These are phyloP conservation scores for Violaceomyces palustris DNA, from an alignment of 1,284 basidiomycete species.

Conservation along the genomic window DNA sequence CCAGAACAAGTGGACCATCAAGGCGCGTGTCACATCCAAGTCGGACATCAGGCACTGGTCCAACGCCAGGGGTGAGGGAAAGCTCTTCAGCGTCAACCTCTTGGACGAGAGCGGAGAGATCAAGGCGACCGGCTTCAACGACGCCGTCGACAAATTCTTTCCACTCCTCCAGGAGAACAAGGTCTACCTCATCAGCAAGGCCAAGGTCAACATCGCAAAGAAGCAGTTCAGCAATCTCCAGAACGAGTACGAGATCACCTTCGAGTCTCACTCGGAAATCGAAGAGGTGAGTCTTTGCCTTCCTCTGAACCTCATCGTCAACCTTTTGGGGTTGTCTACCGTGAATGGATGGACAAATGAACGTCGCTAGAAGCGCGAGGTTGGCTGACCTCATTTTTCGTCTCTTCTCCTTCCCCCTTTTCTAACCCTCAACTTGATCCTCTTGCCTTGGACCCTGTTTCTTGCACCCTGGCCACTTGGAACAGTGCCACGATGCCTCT, in stretches of 20 bases:
- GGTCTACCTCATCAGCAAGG: constrained; percentile 86
- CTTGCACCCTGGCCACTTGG: neutral
- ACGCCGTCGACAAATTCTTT: constrained; percentile 76
- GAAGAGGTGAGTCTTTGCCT: constrained; percentile 20
- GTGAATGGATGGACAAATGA: no score
- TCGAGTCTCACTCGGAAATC: constrained; percentile 62
- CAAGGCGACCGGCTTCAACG: constrained; percentile 75
- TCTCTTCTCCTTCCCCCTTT: no score
- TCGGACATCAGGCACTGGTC: constrained; percentile 85
- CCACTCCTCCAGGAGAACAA: constrained; percentile 82
- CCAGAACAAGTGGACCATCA: constrained; percentile 94
- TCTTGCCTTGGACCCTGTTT: neutral
- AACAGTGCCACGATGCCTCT: constrained; percentile 40
- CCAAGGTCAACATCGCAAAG: constrained; percentile 88
- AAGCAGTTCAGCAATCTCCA: constrained; percentile 88
- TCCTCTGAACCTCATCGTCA: no score
- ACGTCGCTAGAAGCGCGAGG: no score
- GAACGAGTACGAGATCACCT: constrained; percentile 89
- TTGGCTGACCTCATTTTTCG: no score
- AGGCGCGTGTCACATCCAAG: constrained; percentile 85
- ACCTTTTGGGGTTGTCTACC: no score
- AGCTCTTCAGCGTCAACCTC: constrained; percentile 85
- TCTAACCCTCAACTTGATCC: neutral
- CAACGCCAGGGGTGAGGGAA: constrained; percentile 86
- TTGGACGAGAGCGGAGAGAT: constrained; percentile 76